Percentiles rank a stretch among this genome's conserved stretches.
Evolutionary conservation across 345 rosid species (phyloP).

Genomic region (Citrus inodora): DNA sequence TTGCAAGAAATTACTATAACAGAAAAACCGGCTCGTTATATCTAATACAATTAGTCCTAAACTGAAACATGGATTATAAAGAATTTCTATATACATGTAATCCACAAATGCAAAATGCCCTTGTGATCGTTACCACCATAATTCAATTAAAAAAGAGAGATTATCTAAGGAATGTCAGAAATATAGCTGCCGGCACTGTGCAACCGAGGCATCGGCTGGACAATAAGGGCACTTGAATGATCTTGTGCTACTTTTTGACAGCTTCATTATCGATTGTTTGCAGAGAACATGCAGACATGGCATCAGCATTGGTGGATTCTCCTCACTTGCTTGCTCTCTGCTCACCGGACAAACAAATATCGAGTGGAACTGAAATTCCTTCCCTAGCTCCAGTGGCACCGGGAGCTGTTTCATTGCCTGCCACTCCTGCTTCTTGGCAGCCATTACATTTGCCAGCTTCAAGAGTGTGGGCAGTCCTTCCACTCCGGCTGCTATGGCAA

Average conservation of each 20-base stretch:
- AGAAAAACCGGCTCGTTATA: neutral
- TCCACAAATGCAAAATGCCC: constrained; percentile 13
- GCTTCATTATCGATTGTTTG: constrained; percentile 67
- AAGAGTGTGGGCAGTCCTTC: constrained; percentile 64
- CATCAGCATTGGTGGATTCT: constrained; percentile 72
- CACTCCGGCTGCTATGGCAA: constrained; percentile 60
- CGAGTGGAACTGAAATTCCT: constrained; percentile 67
- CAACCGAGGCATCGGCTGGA: constrained; percentile 46
- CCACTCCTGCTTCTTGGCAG: constrained; percentile 68
- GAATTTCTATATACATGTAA: constrained; percentile 28
- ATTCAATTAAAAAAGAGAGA: neutral
- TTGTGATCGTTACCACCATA: neutral
- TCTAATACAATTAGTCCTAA: neutral
- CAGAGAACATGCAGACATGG: constrained; percentile 70
- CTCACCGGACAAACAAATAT: constrained; percentile 74
- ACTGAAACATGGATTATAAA: constrained; percentile 15
- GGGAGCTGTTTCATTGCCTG: constrained; percentile 60
- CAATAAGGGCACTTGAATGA: constrained; percentile 64
- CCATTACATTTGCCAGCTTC: constrained; percentile 67
- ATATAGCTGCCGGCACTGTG: constrained; percentile 47
- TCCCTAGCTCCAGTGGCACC: constrained; percentile 55
- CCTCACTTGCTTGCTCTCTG: constrained; percentile 64
- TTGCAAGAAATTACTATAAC: neutral
- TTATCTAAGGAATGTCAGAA: constrained; percentile 26
- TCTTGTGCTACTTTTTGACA: constrained; percentile 50